Evolutionary conservation across 2,329 filamentous ascomycete species (phyloP), one percentile per base, ranked within the genome.

Genomic region (Reticulascus tulasneorum): DNA sequence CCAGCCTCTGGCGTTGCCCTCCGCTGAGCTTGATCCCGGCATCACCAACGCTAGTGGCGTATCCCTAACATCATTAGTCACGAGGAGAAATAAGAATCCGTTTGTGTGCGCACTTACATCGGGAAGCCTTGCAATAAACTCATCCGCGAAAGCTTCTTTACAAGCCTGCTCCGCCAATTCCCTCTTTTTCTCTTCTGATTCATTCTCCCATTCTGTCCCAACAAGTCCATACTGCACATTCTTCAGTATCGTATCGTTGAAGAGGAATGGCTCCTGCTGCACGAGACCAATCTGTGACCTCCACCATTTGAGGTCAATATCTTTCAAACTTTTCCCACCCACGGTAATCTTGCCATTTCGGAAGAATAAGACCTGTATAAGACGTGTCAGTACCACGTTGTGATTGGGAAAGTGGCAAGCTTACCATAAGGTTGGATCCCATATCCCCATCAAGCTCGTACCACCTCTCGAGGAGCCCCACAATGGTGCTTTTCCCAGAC

Each of bases 1-100:
- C 73, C 9, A 82, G 62, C 6, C 78, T 66, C 48, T 82, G 78
- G 13, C 75, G 63, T 48, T 83, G 77, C 4, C 79, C 79, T 17
- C 78, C 79, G 21, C 73, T 78, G 3, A 82, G 58, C 44, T 74
- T 73, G 38, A 73, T 71, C n/a, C 79, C 77, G 16, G 66, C 65
- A 46, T 79, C 75, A 5, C 77, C 77, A 3, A 80, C 75, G 9
- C 62, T 57, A 0, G 77, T 76, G 2, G 69, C 62, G 47, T 79
- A 81, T 6, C 68, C 69, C 30, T 45, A 18, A 11, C 19, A 7
- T 1, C 52, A 10, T 55, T 24, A 19, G 6, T 7, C n/a, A n/a
- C n/a, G n/a, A n/a, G n/a, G n/a, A n/a, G n/a, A n/a, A n/a, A n/a
- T n/a, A n/a, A n/a, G 4, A 0, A 2, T 0, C 12, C 2, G n/a